Evolutionary conservation across 441 rosid genomes (phyloP).

Genomic region (Brassica balearica): DNA sequence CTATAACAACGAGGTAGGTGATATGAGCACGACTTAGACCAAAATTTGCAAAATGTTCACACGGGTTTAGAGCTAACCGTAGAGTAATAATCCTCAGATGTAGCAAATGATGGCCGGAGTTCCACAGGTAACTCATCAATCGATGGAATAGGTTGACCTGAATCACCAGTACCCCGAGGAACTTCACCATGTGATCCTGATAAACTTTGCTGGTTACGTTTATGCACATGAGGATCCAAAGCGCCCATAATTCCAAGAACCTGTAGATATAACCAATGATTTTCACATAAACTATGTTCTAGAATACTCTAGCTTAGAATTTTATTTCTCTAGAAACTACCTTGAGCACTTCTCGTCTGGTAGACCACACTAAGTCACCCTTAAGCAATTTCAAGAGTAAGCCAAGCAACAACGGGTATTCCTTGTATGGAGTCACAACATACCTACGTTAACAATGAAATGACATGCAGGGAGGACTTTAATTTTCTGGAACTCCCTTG

Average conservation of each 20-base stretch:
- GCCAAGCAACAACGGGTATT: slow-evolving; percentile 92
- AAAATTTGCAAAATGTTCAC: slow-evolving; percentile 34
- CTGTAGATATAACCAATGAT: slow-evolving; percentile 50
- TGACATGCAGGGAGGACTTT: slow-evolving; percentile 10
- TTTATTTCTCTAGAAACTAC: slow-evolving; percentile 51
- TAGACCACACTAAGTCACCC: slow-evolving; percentile 98
- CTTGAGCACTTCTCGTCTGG: slow-evolving; percentile 99
- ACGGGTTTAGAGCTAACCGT: slow-evolving; percentile 62
- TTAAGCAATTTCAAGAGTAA: slow-evolving; percentile 95
- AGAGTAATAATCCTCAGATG: slow-evolving; percentile 97
- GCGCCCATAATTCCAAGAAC: slow-evolving; percentile 99
- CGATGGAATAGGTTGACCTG: slow-evolving; percentile 91
- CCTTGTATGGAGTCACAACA: slow-evolving; percentile 97
- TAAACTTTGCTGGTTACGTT: slow-evolving; percentile 83
- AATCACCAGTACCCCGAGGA: slow-evolving; percentile 86
- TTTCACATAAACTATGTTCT: slow-evolving; percentile 39
- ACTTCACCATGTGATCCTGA: slow-evolving; percentile 96
- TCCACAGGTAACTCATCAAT: slow-evolving; percentile 92
- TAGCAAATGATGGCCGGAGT: slow-evolving; percentile 94
- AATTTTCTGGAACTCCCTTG: slow-evolving; percentile 28
- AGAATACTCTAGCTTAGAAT: slow-evolving; percentile 19
- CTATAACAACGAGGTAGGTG: slow-evolving; percentile 52
- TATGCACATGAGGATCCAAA: slow-evolving; percentile 96
- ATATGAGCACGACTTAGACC: slow-evolving; percentile 35
- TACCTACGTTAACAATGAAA: slow-evolving; percentile 59